Evolutionary conservation across 2,329 filamentous ascomycete genomes (phyloP), one percentile per base, ranked within the genome.

Genomic region (Colletotrichum sp.): DNA sequence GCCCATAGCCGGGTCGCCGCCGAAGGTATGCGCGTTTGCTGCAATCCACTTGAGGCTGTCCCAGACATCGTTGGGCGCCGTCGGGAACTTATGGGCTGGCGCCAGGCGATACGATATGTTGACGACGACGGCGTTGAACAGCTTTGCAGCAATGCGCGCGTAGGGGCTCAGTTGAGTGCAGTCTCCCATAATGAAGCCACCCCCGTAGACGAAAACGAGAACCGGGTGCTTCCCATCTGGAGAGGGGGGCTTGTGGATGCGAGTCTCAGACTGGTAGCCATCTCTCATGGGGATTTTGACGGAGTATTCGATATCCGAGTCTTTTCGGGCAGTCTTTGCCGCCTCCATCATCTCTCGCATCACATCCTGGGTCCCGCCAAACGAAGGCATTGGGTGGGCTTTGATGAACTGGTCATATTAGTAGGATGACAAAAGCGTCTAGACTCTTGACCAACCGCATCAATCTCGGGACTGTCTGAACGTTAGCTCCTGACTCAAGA

Each of bases 71-170:
- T 87, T 78, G 6, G 87, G 80, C 5, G 83, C 83, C 8, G 78
- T 80, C 0, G 88, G 88, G 74, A 88, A 89, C 39, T 82, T 82
- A 72, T 87, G 80, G 74, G 88, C 87, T 0, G 88, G 88, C 3
- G 86, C 87, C 12, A 89, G 83, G 1, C 88, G 81, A 77, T 89
- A 89, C 63, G 88, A 87, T 3, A 88, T 83, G 77, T 86, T 87
- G 15, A 89, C 82, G 6, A 77, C 71, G 3, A 36, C 39, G 18
- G 59, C 67, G 4, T 60, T 12, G 15, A n/a, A 49, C 12, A 66
- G 26, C 4, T 28, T 28, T 3, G 21, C 16, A 15, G 52, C 59
- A 24, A 63, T 28, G 5, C 71, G 52, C 6, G n/a, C 55, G n/a
- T 57, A 49, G 7, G 62, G 62, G 13, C 70, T 64, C 9, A 64